Evolutionary conservation across 2,329 filamentous ascomycete species (phyloP), one percentile per base, ranked within the genome.

Genomic region (Salinomyces thailandicus): DNA sequence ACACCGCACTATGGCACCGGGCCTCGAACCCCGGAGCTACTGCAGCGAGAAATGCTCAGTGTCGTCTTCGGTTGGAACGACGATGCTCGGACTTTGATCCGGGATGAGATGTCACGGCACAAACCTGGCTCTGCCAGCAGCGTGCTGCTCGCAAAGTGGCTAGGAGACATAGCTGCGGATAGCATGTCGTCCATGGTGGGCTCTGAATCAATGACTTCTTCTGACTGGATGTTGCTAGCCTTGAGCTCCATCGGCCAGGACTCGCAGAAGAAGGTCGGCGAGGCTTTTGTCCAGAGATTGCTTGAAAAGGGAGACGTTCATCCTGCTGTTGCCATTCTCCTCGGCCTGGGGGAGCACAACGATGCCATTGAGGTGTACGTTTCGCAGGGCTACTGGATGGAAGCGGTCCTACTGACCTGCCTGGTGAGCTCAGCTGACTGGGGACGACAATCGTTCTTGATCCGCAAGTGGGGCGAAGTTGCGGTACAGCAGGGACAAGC

Each of bases 281-380:
- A 89, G 39, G 80, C 85, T 3, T 94, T 94, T 49, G 85, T 94
- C 1, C 87, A 94, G 58, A 79, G 86, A 33, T 69, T 98, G 1
- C 71, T 98, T 1, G 86, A 93, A 58, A 84, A 80, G 45, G 86
- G 85, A 18, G 91, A 98, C 51, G 69, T 95, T 2, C 87, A 98
- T 55, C 85, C 85, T 1, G 86, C 91, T 4, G 87, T 86, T 13
- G 89, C 89, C 13, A 89, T 96, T 44, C 77, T 98, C 60, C 77
- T 98, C 20, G 86, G 87, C 11, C 77, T 98, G 61, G 87, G 87
- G 2, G 89, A 96, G 54, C 71, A 84, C 49, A 89, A 93, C 46
- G 89, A 98, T 57, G 91, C 91, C 1, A 87, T 98, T 41, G 91
- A 98, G 60, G 81, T 95, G 18, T 98, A 98, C 52, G 77, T 94